Percentiles rank a stretch among this genome's conserved stretches.
Evolutionary conservation across 257 asterid genomes (phyloP).

Genomic region (Lithospermum erythrorhizon): DNA sequence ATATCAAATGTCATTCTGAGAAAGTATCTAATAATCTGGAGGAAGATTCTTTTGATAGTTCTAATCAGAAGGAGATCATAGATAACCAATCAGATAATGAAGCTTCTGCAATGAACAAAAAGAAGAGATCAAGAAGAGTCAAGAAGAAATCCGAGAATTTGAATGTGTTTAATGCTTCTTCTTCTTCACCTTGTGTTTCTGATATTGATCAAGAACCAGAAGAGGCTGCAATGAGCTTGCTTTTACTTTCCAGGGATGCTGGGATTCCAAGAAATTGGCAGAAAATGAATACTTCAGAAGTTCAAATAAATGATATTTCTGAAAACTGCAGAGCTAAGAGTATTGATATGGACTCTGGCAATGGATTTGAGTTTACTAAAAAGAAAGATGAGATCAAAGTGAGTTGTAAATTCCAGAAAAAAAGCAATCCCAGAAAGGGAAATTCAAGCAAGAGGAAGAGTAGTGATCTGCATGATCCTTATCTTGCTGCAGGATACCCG

Average conservation of each 20-base stretch:
- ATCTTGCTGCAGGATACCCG: background rate
- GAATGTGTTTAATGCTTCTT: slow-evolving; percentile 1
- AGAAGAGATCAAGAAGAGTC: slow-evolving; percentile 53
- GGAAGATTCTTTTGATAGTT: slow-evolving; percentile 36
- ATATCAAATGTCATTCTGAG: slow-evolving; percentile 75
- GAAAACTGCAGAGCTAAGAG: slow-evolving; percentile 8
- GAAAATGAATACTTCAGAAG: slow-evolving; percentile 14
- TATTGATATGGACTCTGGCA: slow-evolving; percentile 1
- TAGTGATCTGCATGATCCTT: slow-evolving; percentile 9
- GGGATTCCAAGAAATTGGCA: slow-evolving; percentile 17
- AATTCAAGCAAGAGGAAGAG: slow-evolving; percentile 32
- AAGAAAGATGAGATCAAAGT: slow-evolving; percentile 17
- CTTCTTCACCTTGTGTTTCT: slow-evolving; percentile 22
- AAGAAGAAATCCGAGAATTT: slow-evolving; percentile 37
- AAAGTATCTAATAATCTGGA: slow-evolving; percentile 15
- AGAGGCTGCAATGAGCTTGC: slow-evolving; percentile 78
- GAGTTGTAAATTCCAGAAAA: slow-evolving; percentile 12
- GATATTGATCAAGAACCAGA: slow-evolving; percentile 59
- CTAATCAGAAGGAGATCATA: slow-evolving; percentile 17
- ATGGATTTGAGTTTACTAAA: slow-evolving; percentile 17
- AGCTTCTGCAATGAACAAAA: slow-evolving; percentile 24
- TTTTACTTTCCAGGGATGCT: slow-evolving; percentile 56
- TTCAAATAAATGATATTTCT: slow-evolving; percentile 9
- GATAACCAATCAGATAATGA: slow-evolving; percentile 48
- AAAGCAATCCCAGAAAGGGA: slow-evolving; percentile 17